Base-by-base conservation (phyloP, 164 flowering plant genomes). In the Sedum album region DNA sequence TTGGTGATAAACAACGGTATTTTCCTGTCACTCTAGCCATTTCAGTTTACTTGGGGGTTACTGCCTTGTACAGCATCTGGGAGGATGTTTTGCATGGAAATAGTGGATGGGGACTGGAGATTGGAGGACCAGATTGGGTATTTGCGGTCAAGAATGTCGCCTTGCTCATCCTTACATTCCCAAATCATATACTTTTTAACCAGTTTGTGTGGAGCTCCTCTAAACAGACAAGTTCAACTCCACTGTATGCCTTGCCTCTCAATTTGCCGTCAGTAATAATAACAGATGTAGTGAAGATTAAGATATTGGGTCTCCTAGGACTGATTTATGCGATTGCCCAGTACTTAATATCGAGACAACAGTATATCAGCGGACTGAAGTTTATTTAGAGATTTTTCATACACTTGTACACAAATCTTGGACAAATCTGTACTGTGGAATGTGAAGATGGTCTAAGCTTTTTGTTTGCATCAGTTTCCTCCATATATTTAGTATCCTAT, bases 121-220 rank as follows among this genome's bases (percentile, higher is more conserved):
- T 91, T 35, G 98, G 99, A 14, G 97, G 99, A 28, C 84, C 93
- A 1, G 97, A 89, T 73, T 95, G 97, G 97, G 76, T 95, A 31
- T 95, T 86, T 81, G 93, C 89, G 0, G 94, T 92, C 26, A 95
- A 90, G 80, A 95, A 95, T 76, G 44, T 82, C 57, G 97, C 97
- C 42, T 86, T 95, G 23, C 91, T 95, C 57, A 73, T 92, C 42
- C 86, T 95, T 28, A 95, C 99, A 5, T 86, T 92, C 67, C 99
- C 99, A 3, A 90, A 91, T 72, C 99, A 95, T 69, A 95, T 92
- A 49, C 85, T 95, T 2, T 90, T 90, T 79, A 95, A 90, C 73
- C 91, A 83, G 71, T 95, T 85, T 72, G 91, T 95, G 68, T 95
- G 99, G 99, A 88, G 88, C 75, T 85, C 80, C 76, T 73, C 79